These are phyloP conservation scores for Globisporangium megalacanthum DNA, from an alignment of 352 stramenopile genomes.

Conservation along the genomic window DNA sequence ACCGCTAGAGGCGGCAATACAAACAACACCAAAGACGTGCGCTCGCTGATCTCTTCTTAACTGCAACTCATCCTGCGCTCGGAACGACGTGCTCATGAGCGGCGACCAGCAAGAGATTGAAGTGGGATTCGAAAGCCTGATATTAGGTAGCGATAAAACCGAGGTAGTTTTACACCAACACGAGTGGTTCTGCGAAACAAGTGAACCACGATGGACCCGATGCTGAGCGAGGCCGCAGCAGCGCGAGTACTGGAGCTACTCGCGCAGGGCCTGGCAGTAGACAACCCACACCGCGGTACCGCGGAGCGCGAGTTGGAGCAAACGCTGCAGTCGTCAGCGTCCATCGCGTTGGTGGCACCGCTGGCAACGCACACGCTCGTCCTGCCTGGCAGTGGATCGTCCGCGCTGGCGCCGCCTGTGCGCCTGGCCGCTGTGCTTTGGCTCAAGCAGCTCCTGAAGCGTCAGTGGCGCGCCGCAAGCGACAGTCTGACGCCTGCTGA, in stretches of 20 bases:
- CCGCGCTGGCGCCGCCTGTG: slow-evolving; percentile 29
- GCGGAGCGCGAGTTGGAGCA: slow-evolving; percentile 56
- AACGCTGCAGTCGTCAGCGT: slow-evolving; percentile 31
- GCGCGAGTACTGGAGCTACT: slow-evolving; percentile 46
- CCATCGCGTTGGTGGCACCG: slow-evolving; percentile 1
- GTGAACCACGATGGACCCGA: background rate
- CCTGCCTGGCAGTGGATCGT: background rate
- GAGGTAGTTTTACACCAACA: background rate
- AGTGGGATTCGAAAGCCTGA: too few species aligned
- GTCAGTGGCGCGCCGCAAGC: slow-evolving; percentile 29
- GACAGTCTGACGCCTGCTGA: slow-evolving; percentile 36
- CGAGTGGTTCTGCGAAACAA: background rate
- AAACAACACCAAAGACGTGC: too few species aligned
- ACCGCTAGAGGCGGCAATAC: too few species aligned
- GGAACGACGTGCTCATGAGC: too few species aligned
- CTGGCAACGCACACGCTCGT: slow-evolving; percentile 3
- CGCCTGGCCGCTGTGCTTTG: slow-evolving; percentile 67
- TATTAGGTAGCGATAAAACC: too few species aligned
- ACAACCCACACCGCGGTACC: slow-evolving; percentile 29
- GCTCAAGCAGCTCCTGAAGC: slow-evolving; percentile 71
- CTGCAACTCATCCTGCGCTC: too few species aligned
- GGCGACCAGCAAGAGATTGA: too few species aligned
- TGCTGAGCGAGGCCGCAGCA: background rate
- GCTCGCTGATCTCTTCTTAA: too few species aligned
- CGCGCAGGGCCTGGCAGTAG: slow-evolving; percentile 31